Evolutionary conservation across 1,284 basidiomycete species (phyloP).

Genomic region (Sporisorium graminicola): DNA sequence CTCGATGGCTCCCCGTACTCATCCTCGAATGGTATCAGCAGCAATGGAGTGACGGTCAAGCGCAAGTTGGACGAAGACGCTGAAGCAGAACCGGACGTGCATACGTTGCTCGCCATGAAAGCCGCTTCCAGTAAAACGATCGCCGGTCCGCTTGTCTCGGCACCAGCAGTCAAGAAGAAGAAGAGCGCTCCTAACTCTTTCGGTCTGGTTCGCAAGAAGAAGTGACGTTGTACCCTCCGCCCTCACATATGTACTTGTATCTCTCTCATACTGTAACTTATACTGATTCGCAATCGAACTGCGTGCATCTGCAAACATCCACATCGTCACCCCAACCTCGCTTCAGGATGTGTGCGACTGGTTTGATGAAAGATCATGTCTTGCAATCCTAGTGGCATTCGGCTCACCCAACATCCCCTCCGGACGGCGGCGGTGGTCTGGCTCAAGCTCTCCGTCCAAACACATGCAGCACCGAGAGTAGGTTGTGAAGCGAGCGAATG

Average conservation of each 20-base stretch:
- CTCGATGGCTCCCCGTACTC: constrained; percentile 28
- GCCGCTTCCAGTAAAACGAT: not conserved
- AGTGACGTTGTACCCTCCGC: constrained; percentile 5
- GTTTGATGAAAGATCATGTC: not conserved
- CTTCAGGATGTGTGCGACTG: not conserved
- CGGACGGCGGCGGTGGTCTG: too few relatives aligned
- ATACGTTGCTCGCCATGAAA: constrained; percentile 26
- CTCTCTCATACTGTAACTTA: not conserved
- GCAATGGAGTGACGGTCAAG: constrained; percentile 25
- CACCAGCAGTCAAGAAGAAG: constrained; percentile 43
- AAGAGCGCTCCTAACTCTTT: constrained; percentile 62
- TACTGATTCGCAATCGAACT: constrained; percentile 6
- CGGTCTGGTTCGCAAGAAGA: constrained; percentile 67
- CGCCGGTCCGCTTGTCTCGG: not conserved
- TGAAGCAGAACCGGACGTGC: constrained; percentile 31
- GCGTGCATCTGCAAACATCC: not conserved
- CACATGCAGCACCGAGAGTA: not conserved
- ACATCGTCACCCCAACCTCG: not conserved
- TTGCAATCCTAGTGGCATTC: too few relatives aligned
- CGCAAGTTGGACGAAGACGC: constrained; percentile 48
- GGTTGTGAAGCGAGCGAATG: not conserved
- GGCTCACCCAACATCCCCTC: too few relatives aligned
- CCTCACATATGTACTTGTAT: constrained; percentile 14
- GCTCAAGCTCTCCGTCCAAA: not conserved
- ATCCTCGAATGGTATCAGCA: not conserved